Evolutionary conservation across 2,329 filamentous ascomycete species (phyloP).

Genomic region (Aspergillus tanneri): DNA sequence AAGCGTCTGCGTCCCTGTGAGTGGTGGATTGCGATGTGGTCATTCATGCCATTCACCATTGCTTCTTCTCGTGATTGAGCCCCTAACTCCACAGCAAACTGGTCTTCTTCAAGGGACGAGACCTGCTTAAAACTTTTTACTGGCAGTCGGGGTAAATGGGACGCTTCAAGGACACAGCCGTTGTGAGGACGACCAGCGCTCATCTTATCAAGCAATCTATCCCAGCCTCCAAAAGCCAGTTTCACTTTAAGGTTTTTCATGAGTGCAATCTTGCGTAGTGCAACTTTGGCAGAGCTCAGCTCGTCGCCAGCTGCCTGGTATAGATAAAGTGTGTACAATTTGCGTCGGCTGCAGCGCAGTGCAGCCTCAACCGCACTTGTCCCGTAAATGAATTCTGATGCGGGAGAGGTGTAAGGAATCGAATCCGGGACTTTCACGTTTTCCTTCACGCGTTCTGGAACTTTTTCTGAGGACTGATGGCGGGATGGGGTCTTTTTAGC

Average conservation of each 20-base stretch:
- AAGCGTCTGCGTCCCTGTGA: constrained; percentile 26
- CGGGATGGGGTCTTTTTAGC: constrained; percentile 6
- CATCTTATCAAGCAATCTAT: constrained; percentile 78
- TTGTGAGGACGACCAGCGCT: constrained; percentile 83
- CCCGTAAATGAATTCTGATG: constrained; percentile 90
- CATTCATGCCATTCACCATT: constrained; percentile 66
- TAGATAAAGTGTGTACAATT: constrained; percentile 82
- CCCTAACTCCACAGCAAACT: constrained; percentile 61
- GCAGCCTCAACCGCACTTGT: constrained; percentile 77
- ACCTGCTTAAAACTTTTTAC: constrained; percentile 58
- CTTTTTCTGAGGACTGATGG: constrained; percentile 24
- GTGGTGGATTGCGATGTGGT: constrained; percentile 46
- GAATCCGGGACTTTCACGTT: constrained; percentile 41
- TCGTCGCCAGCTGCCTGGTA: constrained; percentile 60
- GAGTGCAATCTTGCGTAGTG: constrained; percentile 42
- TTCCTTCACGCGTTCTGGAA: constrained; percentile 35
- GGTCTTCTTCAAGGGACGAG: constrained; percentile 45
- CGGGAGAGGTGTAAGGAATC: constrained; percentile 74
- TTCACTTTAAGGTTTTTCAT: constrained; percentile 54
- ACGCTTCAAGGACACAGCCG: constrained; percentile 82
- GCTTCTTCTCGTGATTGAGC: constrained; percentile 73
- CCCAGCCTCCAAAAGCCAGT: constrained; percentile 60
- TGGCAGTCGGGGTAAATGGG: constrained; percentile 72
- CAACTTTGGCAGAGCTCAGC: constrained; percentile 40
- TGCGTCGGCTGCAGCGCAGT: constrained; percentile 65